Base-by-base conservation (phyloP, 164 flowering plant genomes). In the Macadamia tetraphylla region DNA sequence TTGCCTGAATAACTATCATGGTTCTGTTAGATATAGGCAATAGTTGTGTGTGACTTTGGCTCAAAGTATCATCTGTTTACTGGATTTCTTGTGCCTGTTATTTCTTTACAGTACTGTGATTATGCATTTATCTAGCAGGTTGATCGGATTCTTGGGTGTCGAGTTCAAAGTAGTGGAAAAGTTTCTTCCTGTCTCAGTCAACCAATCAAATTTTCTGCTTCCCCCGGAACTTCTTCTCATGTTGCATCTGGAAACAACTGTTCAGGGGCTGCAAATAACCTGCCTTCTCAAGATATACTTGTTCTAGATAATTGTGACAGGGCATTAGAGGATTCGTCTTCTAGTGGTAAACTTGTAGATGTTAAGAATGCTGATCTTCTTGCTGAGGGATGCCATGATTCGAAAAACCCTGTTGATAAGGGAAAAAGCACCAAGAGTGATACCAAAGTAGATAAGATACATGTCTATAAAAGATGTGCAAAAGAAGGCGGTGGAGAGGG, bases 141-240 rank as follows among this genome's bases (percentile, higher is more conserved):
- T 74, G 97, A 90, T 78, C 87, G 94, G 63, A 86, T 95, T 72
- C 71, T 95, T 56, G 99, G 97, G 6, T 90, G 99, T 81, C 92
- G 98, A 64, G 69, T 86, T 58, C 84, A 72, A 77, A 77, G 73
- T 67, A 68, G 69, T 72, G 68, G 60, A n/a, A 51, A 58, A 56
- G 64, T 23, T 48, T 78, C 84, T 61, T 70, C 69, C 55, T 29
- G 58, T 72, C 68, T 51, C 29, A 62, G n/a, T 40, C 60, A 48
- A 51, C 56, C 46, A 40, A 57, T 43, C 10, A 23, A 60, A 46
- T 49, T 44, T 67, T 71, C 55, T 8, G 35, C 51, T 66, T 58
- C 66, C 14, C 62, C 62, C n/a, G 14, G 62, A 7, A 60, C 43
- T 3, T 62, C 63, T 42, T 17, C 35, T 42, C 65, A 66, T 67